Percentiles rank a stretch among this genome's conserved stretches.
These are phyloP conservation scores for Acacia confusa DNA, from an alignment of 306 rosid genomes.

Conservation along the genomic window DNA sequence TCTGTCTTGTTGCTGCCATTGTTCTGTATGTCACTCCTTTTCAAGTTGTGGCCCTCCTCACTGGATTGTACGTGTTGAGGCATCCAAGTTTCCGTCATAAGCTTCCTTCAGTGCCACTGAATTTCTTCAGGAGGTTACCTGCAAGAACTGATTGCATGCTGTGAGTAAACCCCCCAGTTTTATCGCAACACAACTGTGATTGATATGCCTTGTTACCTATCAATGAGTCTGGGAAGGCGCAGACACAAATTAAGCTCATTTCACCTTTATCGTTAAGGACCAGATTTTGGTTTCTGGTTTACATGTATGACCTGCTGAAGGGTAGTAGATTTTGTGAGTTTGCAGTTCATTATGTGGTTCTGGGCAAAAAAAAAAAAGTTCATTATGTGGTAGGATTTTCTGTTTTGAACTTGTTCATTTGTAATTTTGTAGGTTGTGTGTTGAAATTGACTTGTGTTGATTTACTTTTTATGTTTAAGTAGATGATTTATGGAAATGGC, in stretches of 20 bases:
- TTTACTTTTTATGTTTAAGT: conserved; percentile 34
- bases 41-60: conserved; percentile 88
- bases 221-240: conserved; percentile 33
- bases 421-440: conserved; percentile 69
- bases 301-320: conserved; percentile 41
- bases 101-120: conserved; percentile 95
- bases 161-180: conserved; percentile 41
- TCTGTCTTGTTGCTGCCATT: conserved; percentile 90
- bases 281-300: conserved; percentile 37
- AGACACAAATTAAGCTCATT: conserved; percentile 35
- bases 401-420: conserved; percentile 44
- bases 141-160: conserved; percentile 98
- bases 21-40: conserved; percentile 90
- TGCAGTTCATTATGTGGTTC: conserved; percentile 47
- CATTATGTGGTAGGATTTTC: conserved; percentile 45
- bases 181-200: conserved; percentile 5
- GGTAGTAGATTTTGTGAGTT: conserved; percentile 44
- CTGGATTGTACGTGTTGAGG: conserved; percentile 83
- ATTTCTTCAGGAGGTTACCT: conserved; percentile 95
- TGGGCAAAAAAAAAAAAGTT: too few relatives aligned
- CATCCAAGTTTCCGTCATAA: conserved; percentile 97
- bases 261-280: conserved; percentile 39
- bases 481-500: conserved; percentile 25
- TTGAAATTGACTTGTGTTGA: conserved; percentile 45
- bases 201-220: neutral